phyloP scores from a whole-genome alignment of 192 early-diverging fungal species.

The Obelidium mucronatum region DNA sequence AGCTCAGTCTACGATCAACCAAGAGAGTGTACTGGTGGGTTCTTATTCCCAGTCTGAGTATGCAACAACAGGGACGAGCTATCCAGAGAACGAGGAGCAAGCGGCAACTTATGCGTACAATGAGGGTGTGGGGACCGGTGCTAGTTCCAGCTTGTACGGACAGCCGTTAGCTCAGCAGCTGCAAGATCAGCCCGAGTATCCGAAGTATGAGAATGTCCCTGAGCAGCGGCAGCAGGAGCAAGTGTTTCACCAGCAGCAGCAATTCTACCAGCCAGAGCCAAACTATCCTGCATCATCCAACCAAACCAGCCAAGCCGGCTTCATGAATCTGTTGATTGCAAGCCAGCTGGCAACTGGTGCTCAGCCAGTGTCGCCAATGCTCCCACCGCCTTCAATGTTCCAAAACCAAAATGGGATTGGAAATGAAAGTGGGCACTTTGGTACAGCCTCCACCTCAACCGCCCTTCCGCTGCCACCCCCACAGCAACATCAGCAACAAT shows the following conservation, averaged over 20 bases:
- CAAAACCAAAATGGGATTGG: no score
- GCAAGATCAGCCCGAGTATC: neutral
- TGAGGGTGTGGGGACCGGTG: no score
- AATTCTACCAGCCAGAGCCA: neutral
- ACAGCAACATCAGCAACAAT: no score
- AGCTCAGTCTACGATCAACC: no score
- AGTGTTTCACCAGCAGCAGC: neutral
- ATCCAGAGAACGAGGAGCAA: no score
- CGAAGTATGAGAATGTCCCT: neutral
- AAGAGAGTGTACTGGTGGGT: no score
- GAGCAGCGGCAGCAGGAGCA: neutral
- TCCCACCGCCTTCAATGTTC: neutral
- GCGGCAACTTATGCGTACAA: no score
- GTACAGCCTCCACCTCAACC: no score
- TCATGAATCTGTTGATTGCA: neutral
- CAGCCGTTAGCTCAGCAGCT: neutral
- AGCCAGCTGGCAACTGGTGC: neutral
- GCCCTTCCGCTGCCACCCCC: neutral
- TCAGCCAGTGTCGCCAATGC: neutral
- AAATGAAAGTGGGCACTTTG: no score
- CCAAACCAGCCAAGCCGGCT: neutral
- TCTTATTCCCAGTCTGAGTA: no score
- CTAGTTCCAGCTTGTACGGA: neutral
- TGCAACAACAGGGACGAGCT: no score
- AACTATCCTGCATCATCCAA: neutral